Evolutionary conservation across 495 filamentous ascomycete species (phyloP).

Genomic region (Penicillium longicatenatum): DNA sequence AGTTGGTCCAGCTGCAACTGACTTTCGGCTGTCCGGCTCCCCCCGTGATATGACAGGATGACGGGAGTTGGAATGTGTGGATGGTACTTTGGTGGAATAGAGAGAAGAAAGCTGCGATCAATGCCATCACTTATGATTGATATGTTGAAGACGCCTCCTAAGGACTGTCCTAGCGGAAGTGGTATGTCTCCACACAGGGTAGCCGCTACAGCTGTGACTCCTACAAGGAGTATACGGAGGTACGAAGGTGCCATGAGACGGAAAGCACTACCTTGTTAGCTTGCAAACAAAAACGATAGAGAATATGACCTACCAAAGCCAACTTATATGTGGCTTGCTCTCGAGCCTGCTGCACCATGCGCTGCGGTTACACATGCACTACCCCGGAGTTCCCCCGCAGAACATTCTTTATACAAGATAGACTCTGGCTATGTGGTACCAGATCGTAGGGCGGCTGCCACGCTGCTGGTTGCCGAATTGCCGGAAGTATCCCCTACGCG

Average conservation of each 20-base stretch:
- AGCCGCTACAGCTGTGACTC: background rate
- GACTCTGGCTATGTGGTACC: background rate
- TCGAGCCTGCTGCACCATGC: background rate
- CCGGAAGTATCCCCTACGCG: background rate
- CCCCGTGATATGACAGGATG: slow-evolving; percentile 7
- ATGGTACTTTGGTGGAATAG: slow-evolving; percentile 1
- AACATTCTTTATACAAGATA: background rate
- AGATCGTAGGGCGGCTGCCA: background rate
- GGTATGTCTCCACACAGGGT: background rate
- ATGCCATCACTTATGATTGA: slow-evolving; percentile 3
- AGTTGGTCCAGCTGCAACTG: slow-evolving; percentile 6
- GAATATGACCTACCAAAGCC: background rate
- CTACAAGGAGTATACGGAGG: background rate
- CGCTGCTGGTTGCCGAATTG: background rate
- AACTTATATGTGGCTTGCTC: background rate
- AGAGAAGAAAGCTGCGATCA: slow-evolving; percentile 1
- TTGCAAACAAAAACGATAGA: too few relatives aligned
- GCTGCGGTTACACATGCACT: background rate
- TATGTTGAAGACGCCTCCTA: background rate
- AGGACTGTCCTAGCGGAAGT: background rate
- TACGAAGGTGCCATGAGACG: background rate
- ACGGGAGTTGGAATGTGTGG: background rate
- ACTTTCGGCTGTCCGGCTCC: background rate
- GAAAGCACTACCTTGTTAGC: background rate
- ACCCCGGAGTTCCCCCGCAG: background rate